Evolutionary conservation across 192 early-diverging fungal genomes (phyloP), one percentile per base, ranked within the genome.

Genomic region (Coemansia sp.): DNA sequence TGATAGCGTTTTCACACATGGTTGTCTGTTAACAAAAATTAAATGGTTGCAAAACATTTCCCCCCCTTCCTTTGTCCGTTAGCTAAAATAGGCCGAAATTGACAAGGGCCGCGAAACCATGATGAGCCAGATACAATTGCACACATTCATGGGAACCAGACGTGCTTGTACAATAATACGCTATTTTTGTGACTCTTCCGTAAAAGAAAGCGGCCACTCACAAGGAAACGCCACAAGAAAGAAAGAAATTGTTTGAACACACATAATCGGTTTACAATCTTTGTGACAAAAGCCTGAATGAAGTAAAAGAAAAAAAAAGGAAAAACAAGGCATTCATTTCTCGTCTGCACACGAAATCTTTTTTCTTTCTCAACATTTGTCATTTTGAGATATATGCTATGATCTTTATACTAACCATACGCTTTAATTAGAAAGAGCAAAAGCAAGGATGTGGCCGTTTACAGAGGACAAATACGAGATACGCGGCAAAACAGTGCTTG

Each of bases 401-500:
- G 5, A 41, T 41, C 5, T 41, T 1, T 41, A 41, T 14, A 41
- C 39, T 12, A 5, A 41, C 1, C 39, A 12, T 21, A 30, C 30
- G 30, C 30, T 30, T 30, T 30, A 30, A 30, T 30, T 49, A 21
- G 48, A 4, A 49, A 49, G 16, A 2, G 9, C 48, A 20, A 21
- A 49, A 41, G 39, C 30, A 20, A 49, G 8, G 8, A 53, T 53
- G 51, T 53, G 51, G 51, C 51, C 51, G 21, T 53, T 53, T 53
- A 53, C 24, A 15, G 9, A 53, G 24, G 24, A 53, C 23, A 53
- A 53, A 9, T 53, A 53, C 51, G 51, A 53, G 23, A 53, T 53
- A 53, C 51, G 51, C 16, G 68, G 63, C 59, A 76, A 76, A 36
- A 69, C 71, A 2, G 74, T 76, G 21, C 60, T 76, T 48, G 61